These are phyloP conservation scores for Spathaspora girioi DNA, from an alignment of 805 yeast genomes.

Conservation along the genomic window DNA sequence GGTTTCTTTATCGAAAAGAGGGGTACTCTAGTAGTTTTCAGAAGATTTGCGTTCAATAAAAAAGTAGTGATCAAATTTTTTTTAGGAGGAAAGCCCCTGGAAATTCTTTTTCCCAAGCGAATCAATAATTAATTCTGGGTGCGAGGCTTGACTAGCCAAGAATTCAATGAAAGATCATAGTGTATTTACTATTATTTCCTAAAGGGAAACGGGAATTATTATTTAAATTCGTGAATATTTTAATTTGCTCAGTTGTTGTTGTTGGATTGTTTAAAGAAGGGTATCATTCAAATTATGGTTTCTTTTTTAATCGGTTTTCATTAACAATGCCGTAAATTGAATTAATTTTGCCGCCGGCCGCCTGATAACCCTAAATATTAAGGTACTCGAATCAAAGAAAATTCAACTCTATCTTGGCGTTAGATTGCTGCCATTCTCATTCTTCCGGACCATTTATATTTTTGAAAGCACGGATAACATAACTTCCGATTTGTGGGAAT, in stretches of 20 bases:
- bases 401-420: no score
- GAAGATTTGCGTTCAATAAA: neutral
- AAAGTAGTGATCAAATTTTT: neutral
- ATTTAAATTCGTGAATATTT: neutral
- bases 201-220: neutral
- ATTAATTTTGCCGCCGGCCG: neutral
- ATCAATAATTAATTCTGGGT: neutral
- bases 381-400: neutral
- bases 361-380: neutral
- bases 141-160: no score
- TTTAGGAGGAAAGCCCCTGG: neutral
- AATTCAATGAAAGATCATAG: no score
- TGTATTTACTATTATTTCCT: neutral
- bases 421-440: no score
- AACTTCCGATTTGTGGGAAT: neutral
- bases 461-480: neutral
- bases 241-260: no score
- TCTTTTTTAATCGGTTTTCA: neutral
- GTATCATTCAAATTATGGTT: neutral
- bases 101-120: neutral
- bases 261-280: neutral
- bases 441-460: no score
- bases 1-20: neutral
- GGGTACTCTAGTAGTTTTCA: neutral
- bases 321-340: neutral